These are phyloP conservation scores for Limonomyces culmigenus DNA, from an alignment of 1,284 basidiomycete genomes.

Conservation along the genomic window DNA sequence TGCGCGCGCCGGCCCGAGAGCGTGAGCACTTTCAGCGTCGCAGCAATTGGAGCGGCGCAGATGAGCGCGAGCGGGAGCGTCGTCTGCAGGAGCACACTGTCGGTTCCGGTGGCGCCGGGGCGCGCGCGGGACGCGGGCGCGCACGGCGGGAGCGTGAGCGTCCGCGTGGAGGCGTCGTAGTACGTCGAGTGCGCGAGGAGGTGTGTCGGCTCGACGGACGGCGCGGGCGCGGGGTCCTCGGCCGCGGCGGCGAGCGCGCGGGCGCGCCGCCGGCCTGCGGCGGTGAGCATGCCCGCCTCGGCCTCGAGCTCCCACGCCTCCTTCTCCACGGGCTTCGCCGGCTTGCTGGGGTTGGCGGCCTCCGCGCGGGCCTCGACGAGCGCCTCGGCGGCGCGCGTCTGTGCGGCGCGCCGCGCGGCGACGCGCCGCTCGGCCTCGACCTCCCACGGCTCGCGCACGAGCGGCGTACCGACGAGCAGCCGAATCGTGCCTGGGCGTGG, in stretches of 20 bases:
- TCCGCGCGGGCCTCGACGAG: slow-evolving; percentile 1
- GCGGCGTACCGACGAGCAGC: slow-evolving; percentile 48
- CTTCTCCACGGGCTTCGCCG: slow-evolving; percentile 8
- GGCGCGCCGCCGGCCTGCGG: slow-evolving; percentile 16
- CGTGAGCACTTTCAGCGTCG: slow-evolving; percentile 37
- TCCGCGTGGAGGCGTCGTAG: slow-evolving; percentile 33
- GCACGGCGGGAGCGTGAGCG: slow-evolving; percentile 21
- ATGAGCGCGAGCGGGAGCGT: slow-evolving; percentile 50
- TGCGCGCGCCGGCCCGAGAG: slow-evolving; percentile 53
- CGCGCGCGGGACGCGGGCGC: background rate
- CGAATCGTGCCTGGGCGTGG: slow-evolving; percentile 31
- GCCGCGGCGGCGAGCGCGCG: slow-evolving; percentile 11
- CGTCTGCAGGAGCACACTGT: slow-evolving; percentile 44
- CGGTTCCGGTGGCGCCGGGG: background rate
- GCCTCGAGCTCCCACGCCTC: slow-evolving; percentile 21
- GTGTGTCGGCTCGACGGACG: background rate
- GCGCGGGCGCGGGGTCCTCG: background rate
- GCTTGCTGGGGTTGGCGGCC: background rate
- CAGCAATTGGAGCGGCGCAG: slow-evolving; percentile 38
- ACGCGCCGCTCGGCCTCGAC: slow-evolving; percentile 44
- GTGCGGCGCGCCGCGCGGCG: slow-evolving; percentile 11
- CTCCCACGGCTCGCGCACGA: slow-evolving; percentile 61
- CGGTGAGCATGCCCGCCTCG: slow-evolving; percentile 17
- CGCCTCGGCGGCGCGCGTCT: slow-evolving; percentile 3
- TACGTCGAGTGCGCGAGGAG: slow-evolving; percentile 32